Conservation (phyloP, 768 basidiomycete species). For the Gautieria morchelliformis region DNA sequence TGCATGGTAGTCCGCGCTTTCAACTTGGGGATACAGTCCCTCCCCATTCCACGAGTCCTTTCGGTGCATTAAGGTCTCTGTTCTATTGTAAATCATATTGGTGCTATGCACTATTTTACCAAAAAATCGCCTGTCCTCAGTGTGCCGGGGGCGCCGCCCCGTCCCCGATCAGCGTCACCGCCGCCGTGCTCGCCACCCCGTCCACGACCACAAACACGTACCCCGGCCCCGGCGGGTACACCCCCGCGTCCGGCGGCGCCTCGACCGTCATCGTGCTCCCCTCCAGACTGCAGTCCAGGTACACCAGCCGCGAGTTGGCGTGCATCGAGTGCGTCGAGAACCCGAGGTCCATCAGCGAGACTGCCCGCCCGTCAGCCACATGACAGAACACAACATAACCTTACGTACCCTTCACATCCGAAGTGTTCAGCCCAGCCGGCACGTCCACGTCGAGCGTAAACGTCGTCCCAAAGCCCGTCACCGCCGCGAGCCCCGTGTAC, state of each 20-base stretch:
- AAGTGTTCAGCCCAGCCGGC: neutral
- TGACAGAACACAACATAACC: neutral
- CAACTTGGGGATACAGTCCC: too few species aligned
- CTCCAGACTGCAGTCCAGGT: constrained; percentile 22
- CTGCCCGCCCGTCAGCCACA: constrained; percentile 21
- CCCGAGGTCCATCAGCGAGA: constrained; percentile 19
- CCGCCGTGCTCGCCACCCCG: constrained; percentile 17
- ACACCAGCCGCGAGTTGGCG: constrained; percentile 22
- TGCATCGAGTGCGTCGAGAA: too few species aligned
- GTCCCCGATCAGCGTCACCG: neutral
- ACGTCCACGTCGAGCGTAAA: constrained; percentile 25
- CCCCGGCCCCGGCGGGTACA: constrained; percentile 31
- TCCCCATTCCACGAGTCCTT: too few species aligned
- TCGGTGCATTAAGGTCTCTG: too few species aligned
- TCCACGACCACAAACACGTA: constrained; percentile 29
- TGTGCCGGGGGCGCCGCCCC: neutral
- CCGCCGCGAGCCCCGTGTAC: constrained; percentile 23
- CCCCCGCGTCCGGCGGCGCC: too few species aligned
- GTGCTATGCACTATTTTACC: too few species aligned
- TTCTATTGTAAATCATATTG: too few species aligned
- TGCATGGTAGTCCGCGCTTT: too few species aligned
- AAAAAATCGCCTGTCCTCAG: too few species aligned
- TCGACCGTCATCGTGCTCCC: constrained; percentile 23
- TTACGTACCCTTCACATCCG: constrained; percentile 2
- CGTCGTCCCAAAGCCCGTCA: constrained; percentile 25